Base-by-base conservation (phyloP, 768 basidiomycete species). In the Serendipita sp. region DNA sequence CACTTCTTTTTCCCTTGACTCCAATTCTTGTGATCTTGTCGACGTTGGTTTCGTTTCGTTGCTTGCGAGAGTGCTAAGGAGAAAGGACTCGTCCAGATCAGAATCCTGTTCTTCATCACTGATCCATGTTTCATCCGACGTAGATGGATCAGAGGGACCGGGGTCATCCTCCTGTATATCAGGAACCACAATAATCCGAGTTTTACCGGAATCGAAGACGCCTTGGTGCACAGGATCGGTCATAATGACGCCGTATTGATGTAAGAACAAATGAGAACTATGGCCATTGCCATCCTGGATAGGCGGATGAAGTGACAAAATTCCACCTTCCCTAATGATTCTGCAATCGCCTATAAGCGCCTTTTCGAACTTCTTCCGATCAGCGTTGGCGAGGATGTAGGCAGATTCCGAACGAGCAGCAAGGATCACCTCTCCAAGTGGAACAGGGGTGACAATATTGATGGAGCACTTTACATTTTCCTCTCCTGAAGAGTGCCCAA, bases 161-260 rank as follows among this genome's bases (percentile, higher is more conserved):
- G 62, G 26, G 30, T 61, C 64, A 26, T 70, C 65, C 33, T 72
- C 67, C 22, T 70, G 14, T 11, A n/a, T n/a, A 33, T 20, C 9
- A 26, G 73, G 72, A 1, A 78, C 71, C 14, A 86, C 68, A 58
- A 84, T 73, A 58, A 90, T 72, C 50, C 72, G 76, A 0, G 89
- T 90, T 20, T 66, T 62, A 13, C 75, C 77, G 31, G 71, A 71
- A 38, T 74, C 69, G 14, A 79, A 75, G 65, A 76, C 73, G 31
- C 91, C 91, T 73, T 92, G 90, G n/a, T 77, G 73, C 24, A 85
- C 82, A 9, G 91, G 89, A 64, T 85, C 80, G 3, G 81, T 66
- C 75, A 88, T 78, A 61, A 81, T 78, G 28, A 88, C 70, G 45
- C 73, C 75, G 64, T 66, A 74, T 14, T 61, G 28, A 34, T 62